Evolutionary conservation across 371 early-diverging fungal genomes (phyloP).

Genomic region (Parasitella parasitica): DNA sequence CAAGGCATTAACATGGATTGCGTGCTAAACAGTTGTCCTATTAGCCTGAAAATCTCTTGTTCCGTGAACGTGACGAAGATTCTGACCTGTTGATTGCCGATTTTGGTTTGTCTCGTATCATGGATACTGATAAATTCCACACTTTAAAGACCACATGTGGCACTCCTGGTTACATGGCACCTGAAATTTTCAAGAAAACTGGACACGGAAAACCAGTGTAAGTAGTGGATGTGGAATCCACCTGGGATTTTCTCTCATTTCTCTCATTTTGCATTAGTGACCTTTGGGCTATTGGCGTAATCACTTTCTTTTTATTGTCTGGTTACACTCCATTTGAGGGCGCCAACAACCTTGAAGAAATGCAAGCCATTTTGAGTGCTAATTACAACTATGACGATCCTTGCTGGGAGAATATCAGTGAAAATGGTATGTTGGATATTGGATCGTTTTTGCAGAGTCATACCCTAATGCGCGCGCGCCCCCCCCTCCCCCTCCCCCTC

Average conservation of each 20-base stretch:
- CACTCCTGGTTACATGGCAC: slow-evolving; percentile 89
- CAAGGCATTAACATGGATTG: too few species aligned
- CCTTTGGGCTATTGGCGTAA: slow-evolving; percentile 93
- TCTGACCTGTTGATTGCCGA: slow-evolving; percentile 82
- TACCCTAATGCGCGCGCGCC: too few species aligned
- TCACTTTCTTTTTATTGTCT: slow-evolving; percentile 85
- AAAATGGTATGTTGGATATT: slow-evolving; percentile 20
- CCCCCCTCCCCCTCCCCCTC: background rate
- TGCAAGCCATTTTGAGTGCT: slow-evolving; percentile 72
- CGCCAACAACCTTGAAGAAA: slow-evolving; percentile 58
- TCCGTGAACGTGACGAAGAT: slow-evolving; percentile 70
- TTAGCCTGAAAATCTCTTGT: slow-evolving; percentile 87
- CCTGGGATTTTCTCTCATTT: background rate
- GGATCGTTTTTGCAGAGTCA: background rate
- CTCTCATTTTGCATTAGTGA: slow-evolving; percentile 47
- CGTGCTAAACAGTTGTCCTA: background rate
- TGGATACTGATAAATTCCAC: slow-evolving; percentile 79
- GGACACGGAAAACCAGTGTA: slow-evolving; percentile 69
- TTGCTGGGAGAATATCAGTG: slow-evolving; percentile 69
- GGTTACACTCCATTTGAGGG: slow-evolving; percentile 93
- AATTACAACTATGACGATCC: slow-evolving; percentile 78
- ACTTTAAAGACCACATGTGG: slow-evolving; percentile 83
- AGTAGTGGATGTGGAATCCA: slow-evolving; percentile 9
- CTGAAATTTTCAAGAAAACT: slow-evolving; percentile 76
- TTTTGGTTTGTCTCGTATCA: slow-evolving; percentile 85